Percentiles rank a stretch among this genome's conserved stretches.
phyloP scores from a whole-genome alignment of 805 yeast species.

The Jamesozyma spencerorum region DNA sequence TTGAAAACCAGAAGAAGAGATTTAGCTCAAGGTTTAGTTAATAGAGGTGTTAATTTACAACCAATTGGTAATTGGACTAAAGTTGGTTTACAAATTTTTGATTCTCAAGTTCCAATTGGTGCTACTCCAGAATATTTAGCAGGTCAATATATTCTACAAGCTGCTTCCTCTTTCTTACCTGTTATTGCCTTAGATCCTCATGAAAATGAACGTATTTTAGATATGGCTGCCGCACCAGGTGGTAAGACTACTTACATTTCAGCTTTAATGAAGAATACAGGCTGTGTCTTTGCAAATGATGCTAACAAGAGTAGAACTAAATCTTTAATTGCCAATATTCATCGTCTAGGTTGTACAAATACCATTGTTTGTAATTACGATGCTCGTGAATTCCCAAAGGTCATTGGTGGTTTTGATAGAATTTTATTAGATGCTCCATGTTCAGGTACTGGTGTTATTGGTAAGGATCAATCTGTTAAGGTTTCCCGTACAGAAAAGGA shows the following conservation, averaged over 20 bases:
- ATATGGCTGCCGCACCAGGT: constrained; percentile 99
- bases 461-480: constrained; percentile 92
- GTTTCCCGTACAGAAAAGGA: constrained; percentile 91
- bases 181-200: constrained; percentile 98
- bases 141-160: constrained; percentile 95
- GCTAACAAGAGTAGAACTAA: constrained; percentile 94
- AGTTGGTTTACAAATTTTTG: constrained; percentile 94
- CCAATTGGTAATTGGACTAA: constrained; percentile 98
- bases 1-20: constrained; percentile 91
- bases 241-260: constrained; percentile 94
- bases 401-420: constrained; percentile 96
- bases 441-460: constrained; percentile 98
- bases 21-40: constrained; percentile 86
- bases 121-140: constrained; percentile 98
- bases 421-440: constrained; percentile 96
- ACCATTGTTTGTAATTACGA: constrained; percentile 96
- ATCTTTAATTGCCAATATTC: constrained; percentile 93
- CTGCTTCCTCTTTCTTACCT: constrained; percentile 96
- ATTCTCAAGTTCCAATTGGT: constrained; percentile 98
- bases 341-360: constrained; percentile 91
- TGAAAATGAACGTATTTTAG: constrained; percentile 88
- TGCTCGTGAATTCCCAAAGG: constrained; percentile 96
- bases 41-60: constrained; percentile 93
- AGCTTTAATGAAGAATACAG: constrained; percentile 96
- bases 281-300: constrained; percentile 94